Percentiles rank a stretch among this genome's conserved stretches.
Evolutionary conservation across 2,329 filamentous ascomycete genomes (phyloP).

Genomic region (Daldinia sp.): DNA sequence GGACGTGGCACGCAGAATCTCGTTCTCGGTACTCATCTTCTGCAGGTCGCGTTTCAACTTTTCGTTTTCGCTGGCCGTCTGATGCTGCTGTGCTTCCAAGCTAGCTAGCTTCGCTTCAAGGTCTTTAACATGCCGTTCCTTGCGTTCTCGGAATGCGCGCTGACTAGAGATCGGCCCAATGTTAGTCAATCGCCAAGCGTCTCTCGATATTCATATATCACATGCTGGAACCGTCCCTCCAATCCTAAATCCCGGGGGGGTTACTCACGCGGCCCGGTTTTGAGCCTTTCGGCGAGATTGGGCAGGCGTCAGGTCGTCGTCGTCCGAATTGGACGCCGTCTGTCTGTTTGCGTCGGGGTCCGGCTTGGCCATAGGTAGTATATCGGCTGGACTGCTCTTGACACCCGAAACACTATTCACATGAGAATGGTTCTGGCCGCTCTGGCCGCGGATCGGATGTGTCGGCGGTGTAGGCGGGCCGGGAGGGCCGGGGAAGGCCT

Average conservation of each 20-base stretch:
- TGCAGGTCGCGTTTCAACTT: constrained; percentile 86
- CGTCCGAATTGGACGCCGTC: constrained; percentile 66
- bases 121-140: constrained; percentile 93
- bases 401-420: constrained; percentile 41
- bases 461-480: constrained; percentile 67
- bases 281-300: constrained; percentile 71
- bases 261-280: constrained; percentile 70
- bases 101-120: constrained; percentile 86
- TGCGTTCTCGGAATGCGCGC: constrained; percentile 94
- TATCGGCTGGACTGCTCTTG: constrained; percentile 49
- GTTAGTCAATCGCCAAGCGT: constrained; percentile 16
- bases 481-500: constrained; percentile 61
- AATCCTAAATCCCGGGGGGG: background rate
- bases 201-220: constrained; percentile 7
- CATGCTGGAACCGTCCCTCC: constrained; percentile 11
- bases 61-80: constrained; percentile 85
- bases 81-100: constrained; percentile 79
- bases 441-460: constrained; percentile 51
- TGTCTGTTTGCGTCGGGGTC: constrained; percentile 57
- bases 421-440: constrained; percentile 46
- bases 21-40: constrained; percentile 88
- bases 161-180: constrained; percentile 68
- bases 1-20: constrained; percentile 87
- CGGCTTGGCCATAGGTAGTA: constrained; percentile 54
- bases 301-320: constrained; percentile 67